Conservation (phyloP, 371 early-diverging fungal species). For the Apophysomyces trapeziformis region DNA sequence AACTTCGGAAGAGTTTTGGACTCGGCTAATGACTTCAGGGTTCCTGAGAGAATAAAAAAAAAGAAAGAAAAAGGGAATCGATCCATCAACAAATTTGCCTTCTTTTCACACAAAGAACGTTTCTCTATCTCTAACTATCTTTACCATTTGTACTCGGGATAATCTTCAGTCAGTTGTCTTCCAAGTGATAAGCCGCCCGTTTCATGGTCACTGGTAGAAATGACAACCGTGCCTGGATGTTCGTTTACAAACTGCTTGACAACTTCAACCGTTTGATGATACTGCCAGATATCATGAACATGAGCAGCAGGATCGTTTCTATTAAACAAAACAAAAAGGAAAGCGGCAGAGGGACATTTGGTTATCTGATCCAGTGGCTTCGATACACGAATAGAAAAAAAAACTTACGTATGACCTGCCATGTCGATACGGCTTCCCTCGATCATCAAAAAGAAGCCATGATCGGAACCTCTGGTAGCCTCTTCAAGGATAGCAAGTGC, state of each 20-base stretch:
- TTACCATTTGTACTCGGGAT: conserved; percentile 76
- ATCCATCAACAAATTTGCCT: not conserved
- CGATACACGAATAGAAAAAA: not conserved
- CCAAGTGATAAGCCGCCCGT: conserved; percentile 62
- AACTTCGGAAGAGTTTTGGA: conserved; percentile 60
- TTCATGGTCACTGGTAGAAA: conserved; percentile 70
- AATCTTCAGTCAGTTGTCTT: conserved; percentile 52
- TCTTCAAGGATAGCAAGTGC: conserved; percentile 64
- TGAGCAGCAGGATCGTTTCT: conserved; percentile 83
- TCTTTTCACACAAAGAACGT: no score
- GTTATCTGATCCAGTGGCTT: no score
- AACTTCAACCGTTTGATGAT: conserved; percentile 63
- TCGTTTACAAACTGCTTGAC: conserved; percentile 67
- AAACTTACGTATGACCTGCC: conserved; percentile 43
- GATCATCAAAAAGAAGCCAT: conserved; percentile 74
- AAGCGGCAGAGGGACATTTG: no score
- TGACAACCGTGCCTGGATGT: conserved; percentile 71
- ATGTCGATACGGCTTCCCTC: conserved; percentile 59
- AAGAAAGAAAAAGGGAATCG: not conserved
- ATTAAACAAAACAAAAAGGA: not conserved
- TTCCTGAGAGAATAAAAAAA: conserved; percentile 20
- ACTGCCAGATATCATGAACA: conserved; percentile 74
- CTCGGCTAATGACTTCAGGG: conserved; percentile 63
- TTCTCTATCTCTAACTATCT: not conserved
- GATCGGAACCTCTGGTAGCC: conserved; percentile 33